Conservation (phyloP, 306 rosid species). For the Acacia crassicarpa region DNA sequence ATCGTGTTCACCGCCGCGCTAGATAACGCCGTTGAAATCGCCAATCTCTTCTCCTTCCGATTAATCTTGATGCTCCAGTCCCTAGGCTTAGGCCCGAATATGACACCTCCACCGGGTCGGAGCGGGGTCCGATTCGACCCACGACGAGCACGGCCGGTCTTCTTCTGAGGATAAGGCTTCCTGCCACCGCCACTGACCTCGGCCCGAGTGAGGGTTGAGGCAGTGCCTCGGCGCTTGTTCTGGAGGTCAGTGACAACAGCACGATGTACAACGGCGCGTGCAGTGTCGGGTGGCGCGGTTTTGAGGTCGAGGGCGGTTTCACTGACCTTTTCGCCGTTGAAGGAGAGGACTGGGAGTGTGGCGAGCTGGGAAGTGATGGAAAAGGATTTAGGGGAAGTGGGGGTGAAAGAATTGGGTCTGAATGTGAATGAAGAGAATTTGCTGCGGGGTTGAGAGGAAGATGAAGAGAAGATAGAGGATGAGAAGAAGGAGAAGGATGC, state of each 20-base stretch:
- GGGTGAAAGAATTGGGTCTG: conserved; percentile 30
- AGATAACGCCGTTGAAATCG: conserved; percentile 82
- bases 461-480: conserved; percentile 50
- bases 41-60: conserved; percentile 82
- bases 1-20: conserved; percentile 72
- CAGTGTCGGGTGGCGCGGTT: conserved; percentile 73
- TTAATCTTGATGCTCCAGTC: conserved; percentile 91
- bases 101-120: conserved; percentile 85
- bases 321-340: conserved; percentile 71
- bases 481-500: conserved; percentile 55
- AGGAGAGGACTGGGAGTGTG: conserved; percentile 83
- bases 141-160: conserved; percentile 78
- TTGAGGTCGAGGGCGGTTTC: conserved; percentile 73
- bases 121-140: conserved; percentile 85
- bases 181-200: conserved; percentile 88
- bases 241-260: conserved; percentile 82
- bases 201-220: conserved; percentile 84
- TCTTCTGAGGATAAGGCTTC: conserved; percentile 86
- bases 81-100: conserved; percentile 89
- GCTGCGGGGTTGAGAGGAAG: conserved; percentile 33
- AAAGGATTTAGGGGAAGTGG: conserved; percentile 26
- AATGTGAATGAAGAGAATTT: neutral
- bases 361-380: conserved; percentile 60
- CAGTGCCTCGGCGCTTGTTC: conserved; percentile 97
- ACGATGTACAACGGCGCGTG: conserved; percentile 94